Percentiles rank a stretch among this genome's conserved stretches.
phyloP scores from a whole-genome alignment of 1,139 yeast species.

The Protomyces macrosporus region DNA sequence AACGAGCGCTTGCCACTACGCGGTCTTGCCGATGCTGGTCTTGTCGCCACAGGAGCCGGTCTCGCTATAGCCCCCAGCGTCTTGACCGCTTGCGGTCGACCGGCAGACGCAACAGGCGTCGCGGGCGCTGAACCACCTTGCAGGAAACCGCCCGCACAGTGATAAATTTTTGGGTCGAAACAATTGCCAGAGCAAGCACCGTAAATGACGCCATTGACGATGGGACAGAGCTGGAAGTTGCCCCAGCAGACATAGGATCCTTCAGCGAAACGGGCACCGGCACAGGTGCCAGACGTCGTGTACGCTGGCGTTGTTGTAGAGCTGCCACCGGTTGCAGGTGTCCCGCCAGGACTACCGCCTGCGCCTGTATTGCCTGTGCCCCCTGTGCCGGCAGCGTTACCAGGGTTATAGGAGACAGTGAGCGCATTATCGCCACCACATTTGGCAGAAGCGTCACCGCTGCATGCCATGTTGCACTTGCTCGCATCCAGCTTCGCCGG shows the following conservation, averaged over 20 bases:
- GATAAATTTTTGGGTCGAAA: conserved; percentile 7
- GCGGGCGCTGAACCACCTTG: conserved; percentile 5
- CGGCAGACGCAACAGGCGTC: not conserved
- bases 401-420: conserved; percentile 17
- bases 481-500: conserved; percentile 4
- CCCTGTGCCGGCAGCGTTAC: not conserved
- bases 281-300: conserved; percentile 13
- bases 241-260: conserved; percentile 21
- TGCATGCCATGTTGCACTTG: conserved; percentile 23
- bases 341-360: not conserved
- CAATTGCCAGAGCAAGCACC: conserved; percentile 17
- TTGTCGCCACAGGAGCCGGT: not conserved
- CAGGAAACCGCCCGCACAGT: conserved; percentile 7
- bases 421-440: conserved; percentile 22
- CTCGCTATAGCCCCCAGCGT: not conserved
- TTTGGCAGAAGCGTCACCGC: conserved; percentile 10
- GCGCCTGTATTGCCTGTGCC: not conserved
- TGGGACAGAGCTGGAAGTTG: conserved; percentile 3
- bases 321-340: not conserved
- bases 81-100: not conserved
- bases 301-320: not conserved
- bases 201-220: conserved; percentile 1
- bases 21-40: not conserved
- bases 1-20: not conserved
- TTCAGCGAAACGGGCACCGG: not conserved